A percentile compares a stretch with the other conserved stretches of the same genome.
phyloP scores from a whole-genome alignment of 495 filamentous ascomycete species.

The Thermochaetoides thermophila region DNA sequence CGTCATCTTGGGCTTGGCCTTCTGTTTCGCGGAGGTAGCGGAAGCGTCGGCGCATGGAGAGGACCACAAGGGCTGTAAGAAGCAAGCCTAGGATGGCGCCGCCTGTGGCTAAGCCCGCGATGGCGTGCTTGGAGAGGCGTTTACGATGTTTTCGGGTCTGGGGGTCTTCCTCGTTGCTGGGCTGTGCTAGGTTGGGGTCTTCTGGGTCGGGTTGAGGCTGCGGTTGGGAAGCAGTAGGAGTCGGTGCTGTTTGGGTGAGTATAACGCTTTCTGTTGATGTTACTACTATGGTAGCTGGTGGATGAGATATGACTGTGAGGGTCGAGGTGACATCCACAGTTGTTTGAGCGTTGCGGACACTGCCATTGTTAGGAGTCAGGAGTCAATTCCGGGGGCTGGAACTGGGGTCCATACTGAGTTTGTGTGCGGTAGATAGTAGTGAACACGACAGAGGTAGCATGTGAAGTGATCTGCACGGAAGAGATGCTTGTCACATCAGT shows the following conservation, averaged over 20 bases:
- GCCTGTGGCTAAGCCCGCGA: conserved; percentile 14
- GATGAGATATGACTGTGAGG: conserved; percentile 13
- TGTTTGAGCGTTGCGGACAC: conserved; percentile 14
- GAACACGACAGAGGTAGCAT: conserved; percentile 10
- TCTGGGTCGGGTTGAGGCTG: background rate
- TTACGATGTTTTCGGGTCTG: background rate
- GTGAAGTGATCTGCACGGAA: conserved; percentile 9
- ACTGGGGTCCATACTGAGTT: conserved; percentile 13
- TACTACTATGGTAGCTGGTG: conserved; percentile 7
- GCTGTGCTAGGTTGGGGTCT: conserved; percentile 7
- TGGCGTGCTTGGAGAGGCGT: background rate
- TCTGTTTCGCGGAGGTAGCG: background rate
- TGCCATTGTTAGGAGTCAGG: conserved; percentile 3
- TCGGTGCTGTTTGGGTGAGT: background rate
- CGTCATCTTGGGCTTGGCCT: background rate
- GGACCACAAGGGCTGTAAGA: conserved; percentile 9
- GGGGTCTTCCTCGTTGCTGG: no score
- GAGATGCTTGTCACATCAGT: conserved; percentile 6
- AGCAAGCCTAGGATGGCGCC: conserved; percentile 9
- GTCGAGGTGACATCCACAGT: conserved; percentile 17
- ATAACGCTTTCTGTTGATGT: conserved; percentile 12
- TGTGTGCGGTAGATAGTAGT: conserved; percentile 14
- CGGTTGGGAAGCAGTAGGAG: background rate
- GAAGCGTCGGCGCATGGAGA: conserved; percentile 10
- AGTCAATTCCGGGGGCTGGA: no score